A percentile compares a stretch with the other conserved stretches of the same genome.
phyloP scores from a whole-genome alignment of 441 rosid genomes.

The Metrosideros polymorpha region DNA sequence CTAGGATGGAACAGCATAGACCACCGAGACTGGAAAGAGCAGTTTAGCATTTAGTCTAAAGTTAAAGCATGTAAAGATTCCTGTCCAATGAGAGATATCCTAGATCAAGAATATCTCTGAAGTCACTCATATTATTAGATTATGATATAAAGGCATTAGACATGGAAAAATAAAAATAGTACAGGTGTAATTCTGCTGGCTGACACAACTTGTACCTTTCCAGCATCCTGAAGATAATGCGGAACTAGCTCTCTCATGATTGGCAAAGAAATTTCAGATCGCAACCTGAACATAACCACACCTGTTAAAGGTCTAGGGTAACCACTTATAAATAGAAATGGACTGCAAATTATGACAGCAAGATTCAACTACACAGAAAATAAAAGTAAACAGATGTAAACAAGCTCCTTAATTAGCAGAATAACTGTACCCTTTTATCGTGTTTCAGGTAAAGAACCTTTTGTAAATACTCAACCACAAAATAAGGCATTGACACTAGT shows the following conservation, averaged over 20 bases:
- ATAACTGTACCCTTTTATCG: neutral
- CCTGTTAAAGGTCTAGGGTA: neutral
- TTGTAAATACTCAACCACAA: neutral
- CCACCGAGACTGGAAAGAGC: neutral
- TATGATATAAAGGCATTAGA: neutral
- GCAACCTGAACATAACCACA: slow-evolving; percentile 47
- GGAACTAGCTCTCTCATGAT: slow-evolving; percentile 94
- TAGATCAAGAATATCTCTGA: neutral
- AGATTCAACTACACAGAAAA: neutral
- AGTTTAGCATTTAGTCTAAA: neutral
- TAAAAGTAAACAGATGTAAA: neutral
- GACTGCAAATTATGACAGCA: neutral
- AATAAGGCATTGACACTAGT: neutral
- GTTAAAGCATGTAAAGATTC: neutral
- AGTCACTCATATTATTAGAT: neutral
- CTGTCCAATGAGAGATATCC: neutral
- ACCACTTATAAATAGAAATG: neutral
- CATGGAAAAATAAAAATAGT: neutral
- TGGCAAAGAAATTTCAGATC: slow-evolving; percentile 93
- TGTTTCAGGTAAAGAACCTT: neutral
- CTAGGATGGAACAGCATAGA: neutral
- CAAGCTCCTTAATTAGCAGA: neutral
- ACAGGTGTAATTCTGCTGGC: neutral
- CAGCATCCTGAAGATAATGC: slow-evolving; percentile 89
- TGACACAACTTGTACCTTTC: slow-evolving; percentile 46